phyloP scores from a whole-genome alignment of 768 basidiomycete genomes.

The Trametes coccinea region DNA sequence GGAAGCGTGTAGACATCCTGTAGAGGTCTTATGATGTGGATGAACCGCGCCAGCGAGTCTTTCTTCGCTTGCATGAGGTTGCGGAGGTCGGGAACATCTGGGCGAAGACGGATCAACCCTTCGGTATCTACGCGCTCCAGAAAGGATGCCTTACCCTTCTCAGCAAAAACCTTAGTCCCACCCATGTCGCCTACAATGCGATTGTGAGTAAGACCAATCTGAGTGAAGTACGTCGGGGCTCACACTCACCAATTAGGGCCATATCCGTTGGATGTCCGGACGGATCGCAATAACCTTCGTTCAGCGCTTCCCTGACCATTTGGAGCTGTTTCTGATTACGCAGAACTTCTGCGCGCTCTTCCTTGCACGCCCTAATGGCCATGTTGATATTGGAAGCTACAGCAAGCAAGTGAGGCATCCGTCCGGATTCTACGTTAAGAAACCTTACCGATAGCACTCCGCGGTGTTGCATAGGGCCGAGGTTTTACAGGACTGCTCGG shows the following conservation, averaged over 20 bases:
- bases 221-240: not conserved
- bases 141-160: conserved; percentile 47
- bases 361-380: conserved; percentile 71
- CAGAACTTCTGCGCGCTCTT: conserved; percentile 62
- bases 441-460: conserved; percentile 43
- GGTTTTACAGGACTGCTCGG: conserved; percentile 21
- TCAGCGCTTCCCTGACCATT: conserved; percentile 68
- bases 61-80: conserved; percentile 53
- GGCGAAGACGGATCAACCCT: not conserved
- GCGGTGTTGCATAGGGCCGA: conserved; percentile 39
- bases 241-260: conserved; percentile 51
- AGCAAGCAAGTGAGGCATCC: not conserved
- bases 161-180: conserved; percentile 59
- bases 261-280: conserved; percentile 66
- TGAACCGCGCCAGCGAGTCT: conserved; percentile 69
- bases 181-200: conserved; percentile 54
- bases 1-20: conserved; percentile 74
- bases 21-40: conserved; percentile 66
- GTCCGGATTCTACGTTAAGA: not conserved
- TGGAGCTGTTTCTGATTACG: conserved; percentile 69
- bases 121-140: not conserved
- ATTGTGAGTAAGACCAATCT: not conserved
- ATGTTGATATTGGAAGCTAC: conserved; percentile 65
- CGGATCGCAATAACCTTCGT: conserved; percentile 82
- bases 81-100: conserved; percentile 58